phyloP scores from a whole-genome alignment of 208 protist species.

The Acanthamoeba lenticulata region DNA sequence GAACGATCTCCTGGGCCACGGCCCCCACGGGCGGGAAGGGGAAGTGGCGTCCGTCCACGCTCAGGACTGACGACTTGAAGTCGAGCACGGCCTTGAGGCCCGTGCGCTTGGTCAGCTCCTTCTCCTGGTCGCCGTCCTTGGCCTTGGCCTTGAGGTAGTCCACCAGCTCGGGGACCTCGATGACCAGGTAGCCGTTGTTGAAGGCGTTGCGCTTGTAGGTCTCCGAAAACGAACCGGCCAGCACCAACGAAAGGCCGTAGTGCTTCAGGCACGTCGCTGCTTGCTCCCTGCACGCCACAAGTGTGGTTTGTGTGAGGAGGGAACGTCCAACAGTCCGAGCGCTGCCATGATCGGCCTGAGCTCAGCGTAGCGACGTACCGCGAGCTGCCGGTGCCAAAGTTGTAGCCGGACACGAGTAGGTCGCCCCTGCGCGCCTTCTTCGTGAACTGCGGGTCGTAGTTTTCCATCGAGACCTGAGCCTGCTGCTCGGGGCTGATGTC shows the following conservation, averaged over 20 bases:
- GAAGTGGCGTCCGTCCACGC: constrained; percentile 15
- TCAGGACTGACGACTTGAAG: constrained; percentile 62
- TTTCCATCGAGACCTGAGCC: constrained; percentile 59
- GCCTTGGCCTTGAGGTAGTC: constrained; percentile 66
- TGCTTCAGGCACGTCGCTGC: constrained; percentile 40
- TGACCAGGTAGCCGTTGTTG: constrained; percentile 83
- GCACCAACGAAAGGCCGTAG: constrained; percentile 72
- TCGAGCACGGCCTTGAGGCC: constrained; percentile 30
- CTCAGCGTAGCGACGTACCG: constrained; percentile 72
- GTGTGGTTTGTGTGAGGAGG: too few relatives aligned
- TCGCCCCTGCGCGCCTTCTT: constrained; percentile 71
- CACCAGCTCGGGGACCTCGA: constrained; percentile 76
- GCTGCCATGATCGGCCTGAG: neutral
- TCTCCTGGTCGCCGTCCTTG: neutral
- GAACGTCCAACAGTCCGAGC: neutral
- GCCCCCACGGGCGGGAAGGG: constrained; percentile 74
- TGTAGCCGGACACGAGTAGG: constrained; percentile 83
- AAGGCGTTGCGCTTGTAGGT: constrained; percentile 86
- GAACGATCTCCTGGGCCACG: constrained; percentile 81
- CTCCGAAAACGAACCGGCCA: constrained; percentile 83
- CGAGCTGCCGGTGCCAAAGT: constrained; percentile 88
- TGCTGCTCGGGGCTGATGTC: constrained; percentile 76
- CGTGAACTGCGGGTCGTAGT: constrained; percentile 37
- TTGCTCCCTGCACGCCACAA: constrained; percentile 18
- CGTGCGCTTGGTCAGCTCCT: constrained; percentile 2